Percentiles rank a stretch among this genome's conserved stretches.
These are phyloP conservation scores for Phytophthora citricola DNA, from an alignment of 352 stramenopile genomes.

Conservation along the genomic window DNA sequence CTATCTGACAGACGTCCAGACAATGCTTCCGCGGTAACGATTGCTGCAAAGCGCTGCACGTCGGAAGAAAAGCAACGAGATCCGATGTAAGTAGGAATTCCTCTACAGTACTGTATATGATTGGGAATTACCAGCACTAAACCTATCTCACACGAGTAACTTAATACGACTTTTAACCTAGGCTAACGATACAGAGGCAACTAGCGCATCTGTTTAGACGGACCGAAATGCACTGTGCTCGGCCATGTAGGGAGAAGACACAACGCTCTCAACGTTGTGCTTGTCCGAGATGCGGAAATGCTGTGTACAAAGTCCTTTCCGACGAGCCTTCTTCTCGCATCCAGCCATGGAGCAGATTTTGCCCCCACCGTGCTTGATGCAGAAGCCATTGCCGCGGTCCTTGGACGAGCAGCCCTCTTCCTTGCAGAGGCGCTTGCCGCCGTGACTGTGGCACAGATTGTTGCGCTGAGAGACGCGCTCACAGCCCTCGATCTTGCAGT, in stretches of 20 bases:
- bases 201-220: conserved; percentile 23
- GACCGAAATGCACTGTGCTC: conserved; percentile 31
- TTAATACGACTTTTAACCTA: conserved; percentile 40
- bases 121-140: conserved; percentile 17
- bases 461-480: conserved; percentile 85
- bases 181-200: conserved; percentile 24
- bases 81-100: not conserved
- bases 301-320: conserved; percentile 84
- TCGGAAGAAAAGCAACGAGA: conserved; percentile 5
- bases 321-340: conserved; percentile 85
- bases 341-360: conserved; percentile 80
- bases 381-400: conserved; percentile 84
- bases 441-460: conserved; percentile 85
- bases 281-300: conserved; percentile 73
- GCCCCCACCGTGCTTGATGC: conserved; percentile 84
- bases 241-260: conserved; percentile 23
- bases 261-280: conserved; percentile 19
- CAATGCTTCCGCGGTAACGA: not conserved
- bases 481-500: conserved; percentile 85
- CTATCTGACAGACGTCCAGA: conserved; percentile 4
- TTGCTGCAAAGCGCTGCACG: conserved; percentile 2
- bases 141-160: conserved; percentile 38
- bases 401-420: conserved; percentile 79
- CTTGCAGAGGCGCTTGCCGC: conserved; percentile 85
- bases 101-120: conserved; percentile 22